Evolutionary conservation across 2,329 filamentous ascomycete genomes (phyloP).

Genomic region (Xylaria sp.): DNA sequence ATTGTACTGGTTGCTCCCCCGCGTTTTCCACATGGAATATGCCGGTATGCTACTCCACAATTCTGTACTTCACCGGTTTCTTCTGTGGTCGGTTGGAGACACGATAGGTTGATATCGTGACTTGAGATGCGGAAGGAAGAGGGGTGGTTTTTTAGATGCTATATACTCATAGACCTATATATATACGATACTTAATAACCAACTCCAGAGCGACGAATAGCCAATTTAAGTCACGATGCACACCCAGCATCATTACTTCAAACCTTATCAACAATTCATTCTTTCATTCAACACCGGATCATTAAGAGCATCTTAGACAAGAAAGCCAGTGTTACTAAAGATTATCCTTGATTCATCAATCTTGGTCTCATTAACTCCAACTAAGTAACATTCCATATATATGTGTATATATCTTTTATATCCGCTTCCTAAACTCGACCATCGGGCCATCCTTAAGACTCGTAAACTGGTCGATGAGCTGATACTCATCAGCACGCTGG

Average conservation of each 20-base stretch:
- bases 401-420: slow-evolving; percentile 18
- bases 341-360: background rate
- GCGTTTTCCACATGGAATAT: slow-evolving; percentile 16
- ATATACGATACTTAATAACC: too few relatives aligned
- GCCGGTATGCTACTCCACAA: background rate
- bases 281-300: background rate
- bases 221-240: too few relatives aligned
- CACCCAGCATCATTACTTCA: background rate
- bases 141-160: too few relatives aligned
- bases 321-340: background rate
- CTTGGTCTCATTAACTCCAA: slow-evolving; percentile 9
- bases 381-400: background rate
- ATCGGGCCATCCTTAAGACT: slow-evolving; percentile 77
- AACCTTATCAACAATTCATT: background rate
- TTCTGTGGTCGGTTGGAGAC: background rate
- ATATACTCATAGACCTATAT: too few relatives aligned
- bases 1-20: background rate
- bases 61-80: background rate
- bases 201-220: too few relatives aligned
- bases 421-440: slow-evolving; percentile 65
- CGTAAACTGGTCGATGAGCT: slow-evolving; percentile 77
- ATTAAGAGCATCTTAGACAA: background rate
- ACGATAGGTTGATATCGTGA: background rate
- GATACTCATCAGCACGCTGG: slow-evolving; percentile 69
- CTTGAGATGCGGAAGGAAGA: background rate